phyloP scores from a whole-genome alignment of 73 alveolate genomes.

The Loxodes magnus region DNA sequence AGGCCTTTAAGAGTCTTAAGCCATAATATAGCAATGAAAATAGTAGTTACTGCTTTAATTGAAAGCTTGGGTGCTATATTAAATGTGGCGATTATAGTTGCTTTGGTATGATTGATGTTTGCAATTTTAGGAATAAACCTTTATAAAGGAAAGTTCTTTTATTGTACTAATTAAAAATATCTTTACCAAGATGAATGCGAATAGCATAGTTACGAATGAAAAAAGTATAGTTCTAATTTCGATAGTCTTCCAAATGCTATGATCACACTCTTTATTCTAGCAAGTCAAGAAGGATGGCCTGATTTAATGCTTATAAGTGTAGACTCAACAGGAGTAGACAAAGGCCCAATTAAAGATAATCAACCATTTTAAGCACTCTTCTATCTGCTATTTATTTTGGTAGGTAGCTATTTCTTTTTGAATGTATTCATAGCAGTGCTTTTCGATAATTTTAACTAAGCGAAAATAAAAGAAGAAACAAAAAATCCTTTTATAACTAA shows the following conservation, averaged over 20 bases:
- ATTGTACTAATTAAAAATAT: conserved; percentile 10
- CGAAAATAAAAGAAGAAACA: conserved; percentile 39
- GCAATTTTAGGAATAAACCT: conserved; percentile 71
- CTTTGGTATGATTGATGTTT: conserved; percentile 82
- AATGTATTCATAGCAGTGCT: conserved; percentile 88
- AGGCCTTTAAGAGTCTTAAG: conserved; percentile 82
- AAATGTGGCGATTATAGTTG: conserved; percentile 64
- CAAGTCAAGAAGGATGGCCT: conserved; percentile 89
- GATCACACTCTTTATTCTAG: conserved; percentile 64
- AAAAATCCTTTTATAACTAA: conserved; percentile 18
- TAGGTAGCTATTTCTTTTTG: conserved; percentile 68
- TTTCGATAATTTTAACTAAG: conserved; percentile 74
- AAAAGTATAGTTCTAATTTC: conserved; percentile 42
- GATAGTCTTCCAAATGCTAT: conserved; percentile 65
- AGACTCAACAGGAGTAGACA: conserved; percentile 31
- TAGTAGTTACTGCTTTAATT: conserved; percentile 66
- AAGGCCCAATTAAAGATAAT: conserved; percentile 20
- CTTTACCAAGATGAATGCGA: conserved; percentile 17
- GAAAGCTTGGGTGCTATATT: conserved; percentile 71
- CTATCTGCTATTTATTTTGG: conserved; percentile 65
- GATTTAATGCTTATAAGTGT: conserved; percentile 46
- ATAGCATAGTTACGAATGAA: conserved; percentile 46
- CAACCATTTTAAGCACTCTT: conserved; percentile 19
- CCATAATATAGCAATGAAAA: conserved; percentile 70
- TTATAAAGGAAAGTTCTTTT: conserved; percentile 67